Evolutionary conservation across 495 filamentous ascomycete species (phyloP).

Genomic region (Hypoxylon trugodes): DNA sequence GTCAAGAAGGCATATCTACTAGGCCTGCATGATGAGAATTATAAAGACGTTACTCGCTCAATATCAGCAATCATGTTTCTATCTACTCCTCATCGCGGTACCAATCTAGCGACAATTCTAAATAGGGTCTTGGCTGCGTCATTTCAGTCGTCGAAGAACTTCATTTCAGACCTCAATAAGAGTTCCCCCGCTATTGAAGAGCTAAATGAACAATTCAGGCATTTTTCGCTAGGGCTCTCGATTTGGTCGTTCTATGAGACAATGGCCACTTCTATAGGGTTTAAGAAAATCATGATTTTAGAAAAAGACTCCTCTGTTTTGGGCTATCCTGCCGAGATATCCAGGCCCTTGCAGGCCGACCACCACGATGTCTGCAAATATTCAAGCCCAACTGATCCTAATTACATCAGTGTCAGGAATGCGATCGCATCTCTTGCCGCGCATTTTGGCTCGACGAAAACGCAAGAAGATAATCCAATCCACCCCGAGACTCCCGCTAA

Average conservation of each 20-base stretch:
- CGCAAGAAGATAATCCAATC: background rate
- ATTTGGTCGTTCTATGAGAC: conserved; percentile 2
- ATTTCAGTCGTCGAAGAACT: background rate
- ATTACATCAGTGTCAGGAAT: no score
- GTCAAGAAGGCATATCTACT: background rate
- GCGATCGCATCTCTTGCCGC: no score
- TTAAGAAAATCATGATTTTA: background rate
- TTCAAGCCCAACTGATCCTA: background rate
- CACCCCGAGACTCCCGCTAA: background rate
- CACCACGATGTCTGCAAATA: conserved; percentile 5
- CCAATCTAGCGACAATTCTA: background rate
- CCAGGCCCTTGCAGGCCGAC: background rate
- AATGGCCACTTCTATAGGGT: background rate
- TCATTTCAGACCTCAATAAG: background rate
- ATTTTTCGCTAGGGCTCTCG: background rate
- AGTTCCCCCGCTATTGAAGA: background rate
- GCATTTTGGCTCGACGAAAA: background rate
- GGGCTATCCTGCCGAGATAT: background rate
- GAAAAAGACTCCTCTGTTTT: background rate
- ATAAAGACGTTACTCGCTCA: background rate
- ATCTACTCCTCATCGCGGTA: background rate
- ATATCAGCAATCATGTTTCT: background rate
- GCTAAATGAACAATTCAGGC: background rate
- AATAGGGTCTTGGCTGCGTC: background rate
- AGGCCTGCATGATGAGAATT: background rate